phyloP scores from a whole-genome alignment of 306 rosid genomes.

The Urtica urens region DNA sequence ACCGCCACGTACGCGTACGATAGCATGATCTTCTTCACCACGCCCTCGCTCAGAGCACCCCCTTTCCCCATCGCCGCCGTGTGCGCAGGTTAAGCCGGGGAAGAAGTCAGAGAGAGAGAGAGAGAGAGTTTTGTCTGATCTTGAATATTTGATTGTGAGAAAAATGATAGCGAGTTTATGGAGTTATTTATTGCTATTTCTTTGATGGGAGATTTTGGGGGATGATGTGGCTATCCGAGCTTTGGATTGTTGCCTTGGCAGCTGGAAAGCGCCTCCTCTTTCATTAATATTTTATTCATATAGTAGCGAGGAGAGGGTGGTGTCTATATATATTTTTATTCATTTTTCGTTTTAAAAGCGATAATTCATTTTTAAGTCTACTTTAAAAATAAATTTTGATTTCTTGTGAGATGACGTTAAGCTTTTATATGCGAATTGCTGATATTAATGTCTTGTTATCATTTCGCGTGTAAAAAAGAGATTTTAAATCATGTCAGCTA shows the following conservation, averaged over 20 bases:
- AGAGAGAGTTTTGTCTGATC: neutral
- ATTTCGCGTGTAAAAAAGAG: too few species aligned
- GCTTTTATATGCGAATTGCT: too few species aligned
- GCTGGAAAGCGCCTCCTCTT: constrained; percentile 5
- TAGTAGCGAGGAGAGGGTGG: too few species aligned
- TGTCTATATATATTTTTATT: too few species aligned
- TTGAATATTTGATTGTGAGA: neutral
- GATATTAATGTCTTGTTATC: too few species aligned
- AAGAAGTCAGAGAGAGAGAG: neutral
- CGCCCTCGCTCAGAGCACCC: constrained; percentile 58
- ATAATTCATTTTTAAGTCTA: too few species aligned
- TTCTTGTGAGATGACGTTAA: neutral
- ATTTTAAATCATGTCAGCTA: too few species aligned
- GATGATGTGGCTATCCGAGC: neutral
- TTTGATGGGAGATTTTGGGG: neutral
- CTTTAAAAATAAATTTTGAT: too few species aligned
- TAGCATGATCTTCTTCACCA: constrained; percentile 64
- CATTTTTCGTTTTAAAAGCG: too few species aligned
- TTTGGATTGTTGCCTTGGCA: neutral
- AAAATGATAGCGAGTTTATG: neutral
- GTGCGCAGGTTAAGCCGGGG: neutral
- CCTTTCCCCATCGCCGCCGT: constrained; percentile 58
- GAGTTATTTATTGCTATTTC: too few species aligned
- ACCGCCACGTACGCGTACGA: constrained; percentile 72
- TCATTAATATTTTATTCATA: neutral